phyloP scores from a whole-genome alignment of 495 filamentous ascomycete species.

The Hypoxylon trugodes region DNA sequence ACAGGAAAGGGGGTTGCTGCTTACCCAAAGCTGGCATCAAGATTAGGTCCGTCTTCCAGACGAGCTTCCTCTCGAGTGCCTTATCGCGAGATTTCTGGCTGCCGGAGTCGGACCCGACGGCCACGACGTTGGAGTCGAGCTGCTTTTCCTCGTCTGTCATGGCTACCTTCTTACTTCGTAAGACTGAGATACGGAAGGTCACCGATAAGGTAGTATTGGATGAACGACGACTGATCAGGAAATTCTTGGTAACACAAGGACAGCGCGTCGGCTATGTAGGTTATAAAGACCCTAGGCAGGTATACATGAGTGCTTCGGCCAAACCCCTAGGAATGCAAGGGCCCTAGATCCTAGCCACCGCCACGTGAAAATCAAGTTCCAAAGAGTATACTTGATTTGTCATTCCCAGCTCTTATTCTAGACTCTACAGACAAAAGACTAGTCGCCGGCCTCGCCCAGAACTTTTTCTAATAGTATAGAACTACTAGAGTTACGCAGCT shows the following conservation, averaged over 20 bases:
- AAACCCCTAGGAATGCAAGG: background rate
- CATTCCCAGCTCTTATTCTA: background rate
- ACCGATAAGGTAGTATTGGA: no score
- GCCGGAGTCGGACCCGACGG: slow-evolving; percentile 8
- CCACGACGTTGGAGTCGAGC: background rate
- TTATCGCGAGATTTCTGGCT: slow-evolving; percentile 4
- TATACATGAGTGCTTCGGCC: background rate
- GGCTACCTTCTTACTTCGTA: no score
- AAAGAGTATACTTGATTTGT: slow-evolving; percentile 1
- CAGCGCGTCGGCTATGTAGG: no score
- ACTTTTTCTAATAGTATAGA: no score
- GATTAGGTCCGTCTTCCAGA: slow-evolving; percentile 43
- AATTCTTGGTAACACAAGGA: no score
- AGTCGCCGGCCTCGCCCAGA: background rate
- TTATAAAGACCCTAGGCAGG: no score
- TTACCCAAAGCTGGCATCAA: slow-evolving; percentile 37
- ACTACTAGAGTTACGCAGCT: no score
- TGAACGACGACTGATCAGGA: no score
- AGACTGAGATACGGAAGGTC: no score
- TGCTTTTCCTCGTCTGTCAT: slow-evolving; percentile 9
- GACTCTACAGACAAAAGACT: background rate
- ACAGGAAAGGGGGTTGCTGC: background rate
- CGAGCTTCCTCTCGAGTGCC: slow-evolving; percentile 10
- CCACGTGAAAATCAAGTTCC: background rate
- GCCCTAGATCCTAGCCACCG: background rate